These are phyloP conservation scores for Trapa bicornis DNA, from an alignment of 345 rosid genomes.

Conservation along the genomic window DNA sequence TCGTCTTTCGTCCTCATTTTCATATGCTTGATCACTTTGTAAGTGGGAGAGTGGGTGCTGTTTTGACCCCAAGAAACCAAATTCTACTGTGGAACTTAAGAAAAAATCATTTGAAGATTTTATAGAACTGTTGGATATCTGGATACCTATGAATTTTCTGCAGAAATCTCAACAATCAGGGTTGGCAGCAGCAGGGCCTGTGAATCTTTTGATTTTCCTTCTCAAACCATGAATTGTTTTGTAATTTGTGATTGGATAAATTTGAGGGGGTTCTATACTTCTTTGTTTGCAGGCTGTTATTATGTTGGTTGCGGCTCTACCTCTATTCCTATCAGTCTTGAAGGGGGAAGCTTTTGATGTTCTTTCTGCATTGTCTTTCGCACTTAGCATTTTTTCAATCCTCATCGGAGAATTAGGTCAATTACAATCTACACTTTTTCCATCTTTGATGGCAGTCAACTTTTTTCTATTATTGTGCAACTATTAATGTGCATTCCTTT, in stretches of 20 bases:
- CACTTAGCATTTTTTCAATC: slow-evolving; percentile 30
- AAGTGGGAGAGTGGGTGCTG: background rate
- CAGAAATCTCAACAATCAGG: background rate
- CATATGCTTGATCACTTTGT: background rate
- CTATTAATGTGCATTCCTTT: slow-evolving; percentile 6
- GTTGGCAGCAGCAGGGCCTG: background rate
- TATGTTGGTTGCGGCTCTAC: slow-evolving; percentile 23
- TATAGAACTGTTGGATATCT: background rate
- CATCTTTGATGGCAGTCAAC: background rate
- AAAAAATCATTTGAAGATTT: background rate
- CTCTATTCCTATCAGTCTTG: slow-evolving; percentile 15
- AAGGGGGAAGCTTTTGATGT: slow-evolving; percentile 5
- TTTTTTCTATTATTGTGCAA: slow-evolving; percentile 4
- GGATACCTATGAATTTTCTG: background rate
- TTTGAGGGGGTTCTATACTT: background rate
- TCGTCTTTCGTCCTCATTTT: background rate
- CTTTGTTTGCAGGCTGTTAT: slow-evolving; percentile 28
- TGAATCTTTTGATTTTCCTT: background rate
- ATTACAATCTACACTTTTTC: background rate
- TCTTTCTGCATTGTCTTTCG: slow-evolving; percentile 26
- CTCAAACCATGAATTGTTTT: background rate
- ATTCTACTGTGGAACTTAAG: background rate
- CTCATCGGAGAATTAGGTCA: slow-evolving; percentile 53
- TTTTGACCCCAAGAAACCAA: background rate
- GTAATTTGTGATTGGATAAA: background rate